Base-by-base conservation (phyloP, 2,329 filamentous ascomycete genomes). In the Aspergillus fischeri region DNA sequence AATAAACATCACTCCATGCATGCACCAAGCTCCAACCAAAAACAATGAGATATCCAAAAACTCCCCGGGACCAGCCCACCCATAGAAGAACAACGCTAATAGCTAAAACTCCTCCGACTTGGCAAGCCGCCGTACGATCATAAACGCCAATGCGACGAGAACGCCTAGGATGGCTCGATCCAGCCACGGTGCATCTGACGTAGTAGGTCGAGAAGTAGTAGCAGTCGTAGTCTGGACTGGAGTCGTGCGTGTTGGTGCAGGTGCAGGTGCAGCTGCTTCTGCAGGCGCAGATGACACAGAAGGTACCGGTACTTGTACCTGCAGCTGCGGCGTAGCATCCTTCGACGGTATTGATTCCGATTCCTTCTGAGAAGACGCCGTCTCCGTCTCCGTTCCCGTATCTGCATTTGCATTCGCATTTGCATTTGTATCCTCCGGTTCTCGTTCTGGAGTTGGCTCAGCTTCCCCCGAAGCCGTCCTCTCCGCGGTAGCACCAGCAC, bases 161-260 rank as follows among this genome's bases (percentile, higher is more conserved):
- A 96, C 75, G 6, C 85, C 87, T 24, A 87, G 84, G 63, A 96
- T 96, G 41, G 87, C 83, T 61, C 90, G 85, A 73, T 96, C 92
- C 20, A 96, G 80, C 89, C 91, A 96, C 11, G 86, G 76, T 1
- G 87, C 83, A 17, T 90, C 82, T 2, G 61, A 51, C 83, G 28
- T 79, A 71, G 57, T 71, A 67, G 64, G 73, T 57, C 6, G 32
- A 3, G 32, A 38, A 38, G 60, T 41, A 49, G 58, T 28, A 4
- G 29, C 11, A 32, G 29, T 35, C 4, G 32, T 14, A 35, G 32
- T 35, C 9, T 63, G 38, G 53, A 58, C 28, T 8, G 63, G 45
- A 59, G 49, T 52, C 38, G 49, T 38, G 24, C 48, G 20, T 28
- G 58, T 41, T 11, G 52, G 45, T 45, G 44, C 29, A 10, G 52